Evolutionary conservation across 176 grass and related monocot species (phyloP).

Genomic region (Aechmea fasciata): DNA sequence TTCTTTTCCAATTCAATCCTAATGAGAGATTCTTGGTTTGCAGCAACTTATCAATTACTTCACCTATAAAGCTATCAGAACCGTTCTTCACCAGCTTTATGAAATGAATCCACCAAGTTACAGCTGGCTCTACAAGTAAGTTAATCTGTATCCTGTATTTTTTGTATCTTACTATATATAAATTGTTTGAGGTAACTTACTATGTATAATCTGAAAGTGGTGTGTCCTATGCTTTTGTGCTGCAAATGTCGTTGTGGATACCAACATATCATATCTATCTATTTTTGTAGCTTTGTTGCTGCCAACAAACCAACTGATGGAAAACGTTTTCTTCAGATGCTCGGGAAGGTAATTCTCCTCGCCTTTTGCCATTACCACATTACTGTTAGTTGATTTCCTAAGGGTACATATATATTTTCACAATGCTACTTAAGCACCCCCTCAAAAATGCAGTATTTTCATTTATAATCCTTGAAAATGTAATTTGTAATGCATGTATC

Average conservation of each 20-base stretch:
- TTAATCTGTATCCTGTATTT: not conserved
- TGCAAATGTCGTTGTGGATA: not conserved
- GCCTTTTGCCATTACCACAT: not conserved
- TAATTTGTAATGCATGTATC: no score
- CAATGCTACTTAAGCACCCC: no score
- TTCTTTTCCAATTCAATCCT: not conserved
- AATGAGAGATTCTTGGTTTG: constrained; percentile 4
- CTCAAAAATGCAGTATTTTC: no score
- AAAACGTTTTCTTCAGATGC: constrained; percentile 58
- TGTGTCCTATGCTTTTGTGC: not conserved
- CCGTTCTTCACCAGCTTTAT: constrained; percentile 85
- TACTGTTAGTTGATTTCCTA: no score
- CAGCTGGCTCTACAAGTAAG: constrained; percentile 82
- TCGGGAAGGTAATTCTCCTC: constrained; percentile 48
- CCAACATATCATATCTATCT: not conserved
- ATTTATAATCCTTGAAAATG: no score
- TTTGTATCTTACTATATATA: no score
- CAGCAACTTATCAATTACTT: constrained; percentile 90
- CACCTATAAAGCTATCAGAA: constrained; percentile 82
- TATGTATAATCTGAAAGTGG: not conserved
- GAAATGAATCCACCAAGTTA: constrained; percentile 97
- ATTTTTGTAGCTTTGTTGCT: constrained; percentile 47
- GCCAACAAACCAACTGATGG: constrained; percentile 72
- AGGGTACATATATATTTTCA: no score
- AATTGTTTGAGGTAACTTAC: not conserved